These are phyloP conservation scores for Pseudocercospora fijiensis DNA, from an alignment of 2,329 filamentous ascomycete genomes.

Conservation along the genomic window DNA sequence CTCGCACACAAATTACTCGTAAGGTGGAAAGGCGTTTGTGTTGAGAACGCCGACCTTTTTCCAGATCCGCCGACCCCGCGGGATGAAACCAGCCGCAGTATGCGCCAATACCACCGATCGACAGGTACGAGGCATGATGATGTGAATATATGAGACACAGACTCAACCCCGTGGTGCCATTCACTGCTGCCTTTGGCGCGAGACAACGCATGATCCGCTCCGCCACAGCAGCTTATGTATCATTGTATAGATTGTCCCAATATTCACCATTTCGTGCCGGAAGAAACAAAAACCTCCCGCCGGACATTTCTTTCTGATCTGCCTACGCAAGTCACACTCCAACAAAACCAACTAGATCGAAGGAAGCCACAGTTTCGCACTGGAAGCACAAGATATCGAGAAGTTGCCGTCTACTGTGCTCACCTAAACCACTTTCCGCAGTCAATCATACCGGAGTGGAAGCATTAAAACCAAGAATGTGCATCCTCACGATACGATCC, in stretches of 20 bases:
- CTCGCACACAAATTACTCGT: neutral
- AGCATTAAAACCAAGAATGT: slow-evolving; percentile 15
- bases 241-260: slow-evolving; percentile 1
- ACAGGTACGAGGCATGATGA: slow-evolving; percentile 3
- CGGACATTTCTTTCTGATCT: neutral
- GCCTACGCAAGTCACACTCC: neutral
- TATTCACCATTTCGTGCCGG: neutral
- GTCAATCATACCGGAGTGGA: neutral
- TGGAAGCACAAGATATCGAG: neutral
- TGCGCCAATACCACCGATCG: slow-evolving; percentile 1
- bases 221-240: slow-evolving; percentile 6
- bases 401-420: neutral
- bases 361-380: neutral
- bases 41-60: neutral
- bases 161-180: neutral
- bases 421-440: neutral
- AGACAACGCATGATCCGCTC: slow-evolving; percentile 6
- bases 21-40: neutral
- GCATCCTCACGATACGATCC: slow-evolving; percentile 21
- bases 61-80: neutral
- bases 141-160: slow-evolving; percentile 1
- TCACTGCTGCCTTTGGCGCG: slow-evolving; percentile 2
- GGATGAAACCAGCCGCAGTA: neutral
- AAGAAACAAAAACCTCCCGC: neutral
- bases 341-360: neutral